A percentile compares a stretch with the other conserved stretches of the same genome.
phyloP scores from a whole-genome alignment of 768 basidiomycete genomes.

The Auricularia heimuer region DNA sequence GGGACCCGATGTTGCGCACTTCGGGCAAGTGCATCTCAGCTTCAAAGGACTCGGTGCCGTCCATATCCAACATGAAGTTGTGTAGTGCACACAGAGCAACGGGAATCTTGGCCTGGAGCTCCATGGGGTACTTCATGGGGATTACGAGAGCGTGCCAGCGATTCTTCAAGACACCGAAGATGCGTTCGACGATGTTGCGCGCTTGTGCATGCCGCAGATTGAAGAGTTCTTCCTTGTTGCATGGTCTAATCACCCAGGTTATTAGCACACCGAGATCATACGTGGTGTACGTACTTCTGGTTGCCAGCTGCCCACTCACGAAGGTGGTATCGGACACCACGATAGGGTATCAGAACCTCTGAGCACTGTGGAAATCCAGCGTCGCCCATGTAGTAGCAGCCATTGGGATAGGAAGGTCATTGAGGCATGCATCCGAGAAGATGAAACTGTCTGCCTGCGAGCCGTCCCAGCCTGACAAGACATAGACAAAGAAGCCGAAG shows the following conservation, averaged over 20 bases:
- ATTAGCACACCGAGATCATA: constrained; percentile 10
- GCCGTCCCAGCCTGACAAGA: constrained; percentile 33
- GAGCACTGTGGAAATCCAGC: constrained; percentile 28
- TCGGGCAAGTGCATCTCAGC: not conserved
- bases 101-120: constrained; percentile 16
- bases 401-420: constrained; percentile 23
- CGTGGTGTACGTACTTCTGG: not conserved
- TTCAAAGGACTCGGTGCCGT: not conserved
- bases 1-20: too few species aligned
- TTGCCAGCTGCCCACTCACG: constrained; percentile 20
- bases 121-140: constrained; percentile 11
- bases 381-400: constrained; percentile 24
- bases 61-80: constrained; percentile 16
- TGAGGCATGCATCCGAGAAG: constrained; percentile 19
- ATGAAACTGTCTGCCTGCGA: constrained; percentile 26
- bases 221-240: constrained; percentile 14
- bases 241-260: constrained; percentile 7
- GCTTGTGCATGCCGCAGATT: constrained; percentile 19
- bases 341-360: constrained; percentile 28
- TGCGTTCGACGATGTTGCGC: constrained; percentile 14
- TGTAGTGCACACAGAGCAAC: constrained; percentile 16
- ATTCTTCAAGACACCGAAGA: constrained; percentile 16
- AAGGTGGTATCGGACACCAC: constrained; percentile 29
- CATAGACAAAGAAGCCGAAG: constrained; percentile 30
- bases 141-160: constrained; percentile 12